Percentiles rank a stretch among this genome's conserved stretches.
These are phyloP conservation scores for Xylaria sp. DNA, from an alignment of 2,329 filamentous ascomycete species.

Conservation along the genomic window DNA sequence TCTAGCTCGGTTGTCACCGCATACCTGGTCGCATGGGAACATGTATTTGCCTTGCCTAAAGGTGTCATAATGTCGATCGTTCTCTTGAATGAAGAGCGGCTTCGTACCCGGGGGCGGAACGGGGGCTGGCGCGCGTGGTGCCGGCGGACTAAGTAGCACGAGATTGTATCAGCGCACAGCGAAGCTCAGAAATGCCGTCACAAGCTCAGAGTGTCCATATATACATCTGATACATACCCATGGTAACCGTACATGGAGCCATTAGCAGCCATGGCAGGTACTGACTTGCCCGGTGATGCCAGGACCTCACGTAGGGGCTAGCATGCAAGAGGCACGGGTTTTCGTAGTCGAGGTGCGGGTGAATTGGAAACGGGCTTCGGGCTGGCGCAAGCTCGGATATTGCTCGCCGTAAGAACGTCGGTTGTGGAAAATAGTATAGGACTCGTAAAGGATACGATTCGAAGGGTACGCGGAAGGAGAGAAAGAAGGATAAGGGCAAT, in stretches of 20 bases:
- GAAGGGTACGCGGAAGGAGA: constrained; percentile 1
- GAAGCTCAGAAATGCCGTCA: background rate
- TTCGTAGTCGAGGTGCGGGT: constrained; percentile 1
- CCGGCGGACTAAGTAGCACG: constrained; percentile 13
- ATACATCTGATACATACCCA: constrained; percentile 24
- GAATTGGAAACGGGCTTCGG: background rate
- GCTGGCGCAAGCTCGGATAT: background rate
- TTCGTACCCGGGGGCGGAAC: background rate
- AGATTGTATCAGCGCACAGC: constrained; percentile 7
- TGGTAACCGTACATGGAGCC: constrained; percentile 23
- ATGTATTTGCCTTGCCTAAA: constrained; percentile 72
- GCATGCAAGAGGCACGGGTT: constrained; percentile 6
- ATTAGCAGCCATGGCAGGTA: constrained; percentile 27
- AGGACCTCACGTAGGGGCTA: constrained; percentile 16
- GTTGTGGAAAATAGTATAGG: background rate
- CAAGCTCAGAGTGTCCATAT: constrained; percentile 1
- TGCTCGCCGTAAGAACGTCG: background rate
- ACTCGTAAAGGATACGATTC: background rate
- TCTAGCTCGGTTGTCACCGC: constrained; percentile 20
- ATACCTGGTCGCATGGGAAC: constrained; percentile 76
- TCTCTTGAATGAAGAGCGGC: constrained; percentile 47
- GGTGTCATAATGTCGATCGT: constrained; percentile 71
- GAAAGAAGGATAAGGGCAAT: constrained; percentile 3
- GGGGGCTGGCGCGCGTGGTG: constrained; percentile 13
- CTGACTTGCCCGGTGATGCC: constrained; percentile 18